Evolutionary conservation across 1,139 yeast species (phyloP), one percentile per base, ranked within the genome.

Genomic region (Hyphopichia buzzinii): DNA sequence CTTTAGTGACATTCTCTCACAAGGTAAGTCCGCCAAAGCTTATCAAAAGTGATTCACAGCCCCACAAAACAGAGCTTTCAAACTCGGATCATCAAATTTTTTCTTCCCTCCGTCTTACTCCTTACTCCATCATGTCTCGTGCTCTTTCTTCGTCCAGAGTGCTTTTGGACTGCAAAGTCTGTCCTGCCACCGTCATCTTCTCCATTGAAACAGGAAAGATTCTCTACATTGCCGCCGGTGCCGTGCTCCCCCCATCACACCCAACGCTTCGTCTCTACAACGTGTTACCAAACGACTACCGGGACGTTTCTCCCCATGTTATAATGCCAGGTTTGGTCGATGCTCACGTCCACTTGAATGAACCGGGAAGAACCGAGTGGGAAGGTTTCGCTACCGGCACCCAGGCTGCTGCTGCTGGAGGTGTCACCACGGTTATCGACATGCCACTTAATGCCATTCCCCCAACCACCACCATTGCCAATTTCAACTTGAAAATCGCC

Each of bases 391-490:
- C 81, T 32, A 83, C 95, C 0, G 97, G 97, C 0, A 89, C 97
- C 1, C 81, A 81, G 54, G 84, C 96, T 2, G 96, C 96, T 1
- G 94, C 95, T 2, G 72, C 90, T 5, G 97, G 97, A 19, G 97
- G 97, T 41, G 97, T 90, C 33, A 90, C 97, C 15, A 88, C 97
- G 0, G 95, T 90, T 11, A 77, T 90, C 21, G 97, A 90, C 57
- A 90, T 90, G 97, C 97, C 97, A 0, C 67, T 90, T 52, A 90
- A 90, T 57, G 96, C 97, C 2, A 84, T 89, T 37, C 97, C 97
- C 1, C 97, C 97, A 19, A 90, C 97, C 1, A 89, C 97, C 1
- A 87, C 85, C 2, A 72, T 89, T 2, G 79, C 74, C 42, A 87
- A 89, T 59, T 77, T 90, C 54, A 72, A 84, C 39, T 64, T 74